Conservation (phyloP, 2,329 filamentous ascomycete genomes). For the Passalora sequoiae region DNA sequence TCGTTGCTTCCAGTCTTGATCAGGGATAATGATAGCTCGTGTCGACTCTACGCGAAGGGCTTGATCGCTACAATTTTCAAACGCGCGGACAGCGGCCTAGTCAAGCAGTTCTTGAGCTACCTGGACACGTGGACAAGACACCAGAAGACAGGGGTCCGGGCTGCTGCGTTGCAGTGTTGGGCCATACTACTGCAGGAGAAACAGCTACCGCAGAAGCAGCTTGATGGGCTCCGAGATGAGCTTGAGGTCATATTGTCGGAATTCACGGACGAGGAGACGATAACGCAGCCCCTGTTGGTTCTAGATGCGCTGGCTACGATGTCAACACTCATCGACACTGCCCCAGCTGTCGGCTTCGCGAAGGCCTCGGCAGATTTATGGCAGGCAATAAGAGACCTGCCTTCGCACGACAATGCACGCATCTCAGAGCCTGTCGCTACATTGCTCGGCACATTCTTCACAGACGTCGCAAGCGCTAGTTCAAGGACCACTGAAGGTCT, state of each 20-base stretch:
- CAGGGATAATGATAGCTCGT: constrained; percentile 84
- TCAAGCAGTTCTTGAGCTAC: constrained; percentile 64
- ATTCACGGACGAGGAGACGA: constrained; percentile 47
- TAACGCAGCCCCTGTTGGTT: constrained; percentile 65
- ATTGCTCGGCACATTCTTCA: constrained; percentile 70
- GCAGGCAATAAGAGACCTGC: constrained; percentile 60
- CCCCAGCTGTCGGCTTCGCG: constrained; percentile 60
- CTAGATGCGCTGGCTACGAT: constrained; percentile 68
- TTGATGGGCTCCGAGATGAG: constrained; percentile 51
- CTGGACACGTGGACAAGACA: constrained; percentile 68
- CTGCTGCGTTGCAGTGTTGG: constrained; percentile 74
- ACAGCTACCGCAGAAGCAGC: constrained; percentile 61
- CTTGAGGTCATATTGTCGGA: constrained; percentile 51
- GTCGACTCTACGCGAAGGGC: constrained; percentile 72
- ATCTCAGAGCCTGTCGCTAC: constrained; percentile 73
- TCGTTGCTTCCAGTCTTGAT: constrained; percentile 78
- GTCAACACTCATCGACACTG: constrained; percentile 60
- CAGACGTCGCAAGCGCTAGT: constrained; percentile 66
- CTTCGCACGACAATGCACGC: constrained; percentile 66
- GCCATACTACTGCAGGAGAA: constrained; percentile 72
- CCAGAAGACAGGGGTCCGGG: constrained; percentile 64
- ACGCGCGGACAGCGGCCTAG: constrained; percentile 66
- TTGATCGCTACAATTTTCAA: constrained; percentile 77
- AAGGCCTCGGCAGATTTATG: constrained; percentile 62
- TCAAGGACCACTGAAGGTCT: constrained; percentile 46